Evolutionary conservation across 306 rosid genomes (phyloP), one percentile per base, ranked within the genome.

Genomic region (Citrullus amarus): DNA sequence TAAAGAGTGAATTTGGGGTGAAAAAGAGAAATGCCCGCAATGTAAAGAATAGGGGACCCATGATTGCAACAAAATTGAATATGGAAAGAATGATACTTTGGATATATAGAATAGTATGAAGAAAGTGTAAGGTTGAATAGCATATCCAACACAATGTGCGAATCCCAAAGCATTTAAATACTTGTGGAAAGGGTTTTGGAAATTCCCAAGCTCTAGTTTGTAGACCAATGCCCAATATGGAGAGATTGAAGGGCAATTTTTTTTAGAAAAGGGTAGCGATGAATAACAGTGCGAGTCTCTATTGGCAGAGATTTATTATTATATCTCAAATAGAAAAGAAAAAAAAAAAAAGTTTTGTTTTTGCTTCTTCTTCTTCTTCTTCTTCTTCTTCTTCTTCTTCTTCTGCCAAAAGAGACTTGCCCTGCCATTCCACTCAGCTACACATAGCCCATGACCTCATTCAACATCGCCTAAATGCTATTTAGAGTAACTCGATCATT

Each of bases 211-310:
- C 57, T 44, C 22, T 48, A 46, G 2, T 62, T 14, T 62, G 39
- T 15, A 32, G 32, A 46, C 2, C 34, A 59, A 4, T 46, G 1
- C 6, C 6, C 8, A 1, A 44, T 43, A 43, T 7, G 12, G 10
- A 6, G 10, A 2, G 28, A 25, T 25, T 44, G 3, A 44, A 44
- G 13, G 12, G 12, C 2, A 13, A 12, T 48, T 53, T 63, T 63
- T 15, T 2, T 1, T 32, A 44, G 28, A 25, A 66, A 66, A 8
- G 30, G 30, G 73, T 38, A 66, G 78, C 32, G 41, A 73, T 30
- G 78, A 73, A 73, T 73, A 73, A 73, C 78, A 73, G 78, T 73
- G 78, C 25, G 78, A 73, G 58, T 73, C 78, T 73, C 78, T 32
- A 6, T 73, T 73, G 78, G 60, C 78, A 73, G 78, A 73, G 20